Evolutionary conservation across 495 filamentous ascomycete species (phyloP).

Genomic region (Aspergillus taichungensis): DNA sequence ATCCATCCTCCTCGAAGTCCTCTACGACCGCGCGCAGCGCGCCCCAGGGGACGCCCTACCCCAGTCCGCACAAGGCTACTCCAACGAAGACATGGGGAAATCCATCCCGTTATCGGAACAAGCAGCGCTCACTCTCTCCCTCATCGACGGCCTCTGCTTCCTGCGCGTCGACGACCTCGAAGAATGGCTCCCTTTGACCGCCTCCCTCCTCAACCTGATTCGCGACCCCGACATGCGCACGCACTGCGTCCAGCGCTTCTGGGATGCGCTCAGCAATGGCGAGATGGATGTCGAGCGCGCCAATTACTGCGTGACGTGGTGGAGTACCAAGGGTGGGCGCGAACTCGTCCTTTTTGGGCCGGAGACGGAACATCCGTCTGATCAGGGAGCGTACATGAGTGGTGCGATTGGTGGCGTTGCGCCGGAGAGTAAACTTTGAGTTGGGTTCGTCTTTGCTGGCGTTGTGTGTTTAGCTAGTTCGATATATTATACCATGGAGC

Average conservation of each 20-base stretch:
- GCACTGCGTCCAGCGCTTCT: slow-evolving; percentile 65
- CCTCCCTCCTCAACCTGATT: slow-evolving; percentile 56
- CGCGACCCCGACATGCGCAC: slow-evolving; percentile 52
- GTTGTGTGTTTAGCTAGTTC: background rate
- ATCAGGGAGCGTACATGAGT: slow-evolving; percentile 46
- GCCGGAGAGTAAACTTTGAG: slow-evolving; percentile 36
- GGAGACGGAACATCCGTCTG: slow-evolving; percentile 17
- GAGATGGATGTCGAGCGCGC: slow-evolving; percentile 90
- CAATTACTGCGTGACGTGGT: slow-evolving; percentile 79
- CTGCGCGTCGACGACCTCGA: slow-evolving; percentile 61
- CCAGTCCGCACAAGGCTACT: slow-evolving; percentile 20
- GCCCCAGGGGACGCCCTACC: slow-evolving; percentile 45
- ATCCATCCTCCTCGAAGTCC: slow-evolving; percentile 71
- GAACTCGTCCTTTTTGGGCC: slow-evolving; percentile 54
- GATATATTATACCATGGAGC: too few species aligned
- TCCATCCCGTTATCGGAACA: slow-evolving; percentile 61
- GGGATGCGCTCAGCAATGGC: slow-evolving; percentile 72
- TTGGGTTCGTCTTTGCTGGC: background rate
- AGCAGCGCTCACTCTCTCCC: slow-evolving; percentile 65
- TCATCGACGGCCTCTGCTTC: slow-evolving; percentile 75
- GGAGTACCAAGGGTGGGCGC: slow-evolving; percentile 62
- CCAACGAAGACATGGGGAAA: slow-evolving; percentile 18
- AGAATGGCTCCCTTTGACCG: slow-evolving; percentile 67
- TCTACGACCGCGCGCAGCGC: slow-evolving; percentile 55
- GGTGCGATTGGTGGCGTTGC: slow-evolving; percentile 41